Evolutionary conservation across 805 yeast species (phyloP).

Genomic region (Priceomyces fermenticarens): DNA sequence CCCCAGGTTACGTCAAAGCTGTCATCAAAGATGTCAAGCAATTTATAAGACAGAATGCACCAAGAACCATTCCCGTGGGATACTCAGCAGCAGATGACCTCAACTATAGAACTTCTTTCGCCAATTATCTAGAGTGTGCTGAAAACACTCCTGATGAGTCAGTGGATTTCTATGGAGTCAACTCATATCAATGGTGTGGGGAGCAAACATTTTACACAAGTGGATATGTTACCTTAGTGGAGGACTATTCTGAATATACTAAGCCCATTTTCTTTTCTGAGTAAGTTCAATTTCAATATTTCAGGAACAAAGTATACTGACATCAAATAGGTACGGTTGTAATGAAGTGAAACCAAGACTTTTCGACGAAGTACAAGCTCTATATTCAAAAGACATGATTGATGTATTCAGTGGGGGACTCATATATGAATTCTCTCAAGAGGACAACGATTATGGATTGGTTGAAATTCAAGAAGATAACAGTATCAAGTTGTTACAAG

Average conservation of each 20-base stretch:
- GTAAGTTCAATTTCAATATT: slow-evolving; percentile 29
- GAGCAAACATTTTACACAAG: slow-evolving; percentile 76
- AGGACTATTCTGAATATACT: slow-evolving; percentile 63
- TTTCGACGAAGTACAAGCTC: slow-evolving; percentile 71
- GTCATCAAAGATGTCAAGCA: slow-evolving; percentile 77
- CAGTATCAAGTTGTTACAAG: slow-evolving; percentile 41
- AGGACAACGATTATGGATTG: slow-evolving; percentile 74
- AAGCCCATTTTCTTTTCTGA: slow-evolving; percentile 88
- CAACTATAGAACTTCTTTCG: slow-evolving; percentile 67
- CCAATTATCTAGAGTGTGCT: slow-evolving; percentile 77
- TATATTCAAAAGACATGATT: slow-evolving; percentile 72
- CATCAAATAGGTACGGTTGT: slow-evolving; percentile 56
- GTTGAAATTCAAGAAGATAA: slow-evolving; percentile 49
- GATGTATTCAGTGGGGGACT: slow-evolving; percentile 81
- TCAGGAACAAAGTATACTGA: slow-evolving; percentile 9
- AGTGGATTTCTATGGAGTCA: slow-evolving; percentile 80
- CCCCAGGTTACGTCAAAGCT: slow-evolving; percentile 78
- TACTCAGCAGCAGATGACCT: slow-evolving; percentile 97
- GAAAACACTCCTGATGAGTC: slow-evolving; percentile 48
- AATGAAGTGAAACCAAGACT: slow-evolving; percentile 74
- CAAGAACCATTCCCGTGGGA: slow-evolving; percentile 81
- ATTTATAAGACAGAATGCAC: slow-evolving; percentile 57
- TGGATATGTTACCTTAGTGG: slow-evolving; percentile 63
- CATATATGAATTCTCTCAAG: slow-evolving; percentile 78
- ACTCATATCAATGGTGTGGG: slow-evolving; percentile 87